Base-by-base conservation (phyloP, 169 alveolate species). In the Plasmodium gonderi region DNA sequence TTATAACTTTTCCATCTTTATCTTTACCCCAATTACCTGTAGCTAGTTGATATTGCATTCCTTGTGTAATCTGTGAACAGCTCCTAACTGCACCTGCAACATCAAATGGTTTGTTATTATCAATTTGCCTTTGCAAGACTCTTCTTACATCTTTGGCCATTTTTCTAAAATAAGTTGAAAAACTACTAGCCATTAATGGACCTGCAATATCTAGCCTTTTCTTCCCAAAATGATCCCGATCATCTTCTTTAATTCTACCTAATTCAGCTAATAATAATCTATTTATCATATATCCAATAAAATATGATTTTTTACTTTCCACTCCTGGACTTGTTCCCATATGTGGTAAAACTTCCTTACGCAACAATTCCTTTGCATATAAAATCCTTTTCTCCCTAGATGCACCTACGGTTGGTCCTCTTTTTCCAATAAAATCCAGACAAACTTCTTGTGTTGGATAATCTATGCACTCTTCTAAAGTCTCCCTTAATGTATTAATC, bases 221-320 rank as follows among this genome's bases (percentile, higher is more conserved):
- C 97, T 99, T 99, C 8, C 99, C 99, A 94, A 99, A 99, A 95
- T 99, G 99, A 94, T 99, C 99, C 74, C 99, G 97, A 93, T 99
- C 99, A 96, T 99, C 99, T 92, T 99, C 99, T 33, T 96, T 96
- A 38, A 98, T 98, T 90, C 99, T 96, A 8, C 99, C 99, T 23
- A 99, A 95, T 68, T 98, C 98, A 40, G 99, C 99, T 77, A 98
- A 98, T 90, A 99, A 95, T 67, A 99, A 92, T 64, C 99, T 96
- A 94, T 99, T 98, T 8, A 98, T 99, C 99, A 99, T 99, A 96
- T 99, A 99, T 20, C 99, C 99, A 36, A 99, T 97, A 95, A 98
- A 99, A 96, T 97, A 99, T 26, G 99, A 99, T 93, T 99, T 99
- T 95, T 98, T 97, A 54, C 97, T 96, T 91, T 98, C 99, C 76